Percentiles rank a stretch among this genome's conserved stretches.
Conservation (phyloP, 306 rosid species). For the Sicyos baderoa region DNA sequence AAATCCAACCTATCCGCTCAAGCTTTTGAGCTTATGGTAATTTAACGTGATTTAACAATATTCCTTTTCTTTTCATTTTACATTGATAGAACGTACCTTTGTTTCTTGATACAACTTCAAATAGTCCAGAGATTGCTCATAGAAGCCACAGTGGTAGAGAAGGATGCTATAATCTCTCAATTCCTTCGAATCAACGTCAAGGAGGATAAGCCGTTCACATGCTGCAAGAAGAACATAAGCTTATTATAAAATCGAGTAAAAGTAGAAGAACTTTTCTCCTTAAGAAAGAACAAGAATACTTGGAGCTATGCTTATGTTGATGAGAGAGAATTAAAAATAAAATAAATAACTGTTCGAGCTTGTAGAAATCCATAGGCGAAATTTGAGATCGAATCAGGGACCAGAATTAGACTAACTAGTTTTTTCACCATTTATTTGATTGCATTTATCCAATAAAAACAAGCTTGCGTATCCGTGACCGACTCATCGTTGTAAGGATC, state of each 20-base stretch:
- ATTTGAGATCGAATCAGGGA: neutral
- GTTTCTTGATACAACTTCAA: slow-evolving; percentile 45
- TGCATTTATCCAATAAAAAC: neutral
- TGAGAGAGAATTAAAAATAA: neutral
- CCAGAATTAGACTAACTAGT: neutral
- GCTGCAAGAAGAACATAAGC: slow-evolving; percentile 35
- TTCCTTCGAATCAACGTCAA: slow-evolving; percentile 56
- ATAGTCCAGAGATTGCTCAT: slow-evolving; percentile 51
- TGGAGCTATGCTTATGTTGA: neutral
- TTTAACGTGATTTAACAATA: too few relatives aligned
- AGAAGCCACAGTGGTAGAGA: slow-evolving; percentile 83
- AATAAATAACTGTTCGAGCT: neutral
- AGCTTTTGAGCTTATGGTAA: too few relatives aligned
- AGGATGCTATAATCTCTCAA: slow-evolving; percentile 84
- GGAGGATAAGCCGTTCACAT: slow-evolving; percentile 80
- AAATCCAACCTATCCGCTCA: too few relatives aligned
- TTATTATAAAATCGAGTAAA: neutral
- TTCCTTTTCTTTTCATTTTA: neutral
- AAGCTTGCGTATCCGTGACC: too few relatives aligned
- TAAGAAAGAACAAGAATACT: neutral
- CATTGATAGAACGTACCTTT: slow-evolving; percentile 34
- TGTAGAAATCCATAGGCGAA: slow-evolving; percentile 6
- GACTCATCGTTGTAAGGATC: too few relatives aligned
- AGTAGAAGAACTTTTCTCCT: neutral
- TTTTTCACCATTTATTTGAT: neutral